Base-by-base conservation (phyloP, 2,329 filamentous ascomycete genomes). In the Endocalyx cinctus region DNA sequence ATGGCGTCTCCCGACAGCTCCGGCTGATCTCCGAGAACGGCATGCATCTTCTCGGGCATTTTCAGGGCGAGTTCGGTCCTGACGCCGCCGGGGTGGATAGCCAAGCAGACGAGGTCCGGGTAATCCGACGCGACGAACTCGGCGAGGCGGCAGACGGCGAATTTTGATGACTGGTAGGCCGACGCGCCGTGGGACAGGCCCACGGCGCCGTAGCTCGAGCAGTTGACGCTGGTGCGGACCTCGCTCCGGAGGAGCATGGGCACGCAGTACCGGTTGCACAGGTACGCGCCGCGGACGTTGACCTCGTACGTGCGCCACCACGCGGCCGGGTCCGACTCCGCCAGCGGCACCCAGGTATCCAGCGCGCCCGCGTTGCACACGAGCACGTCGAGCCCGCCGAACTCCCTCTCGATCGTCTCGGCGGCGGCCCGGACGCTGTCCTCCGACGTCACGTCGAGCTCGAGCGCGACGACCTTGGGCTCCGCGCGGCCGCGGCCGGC, bases 51-150 rank as follows among this genome's bases (percentile, higher is more conserved):
- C 14, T 53, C 25, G 1, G 62, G 62, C 53, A 66, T 54, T 2
- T 51, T 49, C 10, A 27, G 26, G 4, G 61, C 57, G 34, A 72
- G 51, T 18, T 67, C 64, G 0, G 69, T 73, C 43, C 49, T 50
- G 2, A 69, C 58, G 11, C 57, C 60, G 3, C 70, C 70, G 1
- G 70, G 70, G 46, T 73, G 66, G 4, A 70, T 34, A 3, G 56
- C 45, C 25, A 59, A 58, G n/a, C 58, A 58, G 8, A 71, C 45
- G 1, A 70, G 40, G 8, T 58, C 51, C 7, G 45, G 47, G 41
- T 74, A 66, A 40, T 75, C 70, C 18, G 38, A 38, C 5, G 51
- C 52, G 14, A 68, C 36, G 37, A 64, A 69, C 45, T 74, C 64
- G 13, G 55, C 62, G 10, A 74, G 48, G 5, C 67, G 60, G 29